phyloP scores from a whole-genome alignment of 805 yeast species.

The Candida awuae region DNA sequence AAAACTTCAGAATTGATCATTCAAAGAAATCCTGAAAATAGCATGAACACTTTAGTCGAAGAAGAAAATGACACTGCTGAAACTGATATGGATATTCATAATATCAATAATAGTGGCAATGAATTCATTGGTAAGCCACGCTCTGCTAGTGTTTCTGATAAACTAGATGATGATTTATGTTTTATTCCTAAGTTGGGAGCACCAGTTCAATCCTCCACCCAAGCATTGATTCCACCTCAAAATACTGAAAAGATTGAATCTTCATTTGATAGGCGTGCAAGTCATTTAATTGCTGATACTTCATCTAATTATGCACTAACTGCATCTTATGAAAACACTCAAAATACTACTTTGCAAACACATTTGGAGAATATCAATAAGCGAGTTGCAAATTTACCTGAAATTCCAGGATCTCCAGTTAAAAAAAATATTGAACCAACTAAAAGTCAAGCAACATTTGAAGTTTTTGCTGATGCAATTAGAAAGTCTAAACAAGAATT shows the following conservation, averaged over 20 bases:
- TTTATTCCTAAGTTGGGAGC: constrained; percentile 29
- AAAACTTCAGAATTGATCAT: constrained; percentile 4
- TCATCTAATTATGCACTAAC: constrained; percentile 20
- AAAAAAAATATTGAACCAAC: constrained; percentile 21
- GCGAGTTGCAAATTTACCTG: constrained; percentile 43
- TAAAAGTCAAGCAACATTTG: constrained; percentile 19
- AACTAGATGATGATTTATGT: constrained; percentile 20
- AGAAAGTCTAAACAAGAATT: constrained; percentile 14
- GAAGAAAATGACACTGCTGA: constrained; percentile 17
- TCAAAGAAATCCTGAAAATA: not conserved
- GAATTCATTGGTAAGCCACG: constrained; percentile 2
- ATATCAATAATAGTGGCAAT: not conserved
- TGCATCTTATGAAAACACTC: too few species aligned
- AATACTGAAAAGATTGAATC: not conserved
- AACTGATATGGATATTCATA: constrained; percentile 14
- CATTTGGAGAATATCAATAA: constrained; percentile 34
- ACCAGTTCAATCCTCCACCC: not conserved
- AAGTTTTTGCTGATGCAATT: constrained; percentile 20
- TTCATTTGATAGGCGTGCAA: not conserved
- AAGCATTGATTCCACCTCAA: too few species aligned
- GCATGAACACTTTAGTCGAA: constrained; percentile 9
- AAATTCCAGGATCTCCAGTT: constrained; percentile 33
- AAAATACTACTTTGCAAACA: too few species aligned
- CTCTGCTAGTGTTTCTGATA: constrained; percentile 9
- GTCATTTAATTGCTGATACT: constrained; percentile 25